Base-by-base conservation (phyloP, 768 basidiomycete genomes). In the Xerocomellus chrysenteron region DNA sequence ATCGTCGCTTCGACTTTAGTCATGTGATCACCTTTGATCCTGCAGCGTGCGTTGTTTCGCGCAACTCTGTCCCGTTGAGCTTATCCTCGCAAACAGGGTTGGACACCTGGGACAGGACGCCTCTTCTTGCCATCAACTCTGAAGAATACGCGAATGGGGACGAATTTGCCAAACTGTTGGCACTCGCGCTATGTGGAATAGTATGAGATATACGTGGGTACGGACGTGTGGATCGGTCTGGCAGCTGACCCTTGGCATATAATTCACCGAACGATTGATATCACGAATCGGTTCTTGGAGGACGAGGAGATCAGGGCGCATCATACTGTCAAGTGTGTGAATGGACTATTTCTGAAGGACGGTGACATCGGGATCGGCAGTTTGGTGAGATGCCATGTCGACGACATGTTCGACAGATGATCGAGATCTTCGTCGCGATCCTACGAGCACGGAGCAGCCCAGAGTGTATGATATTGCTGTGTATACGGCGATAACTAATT, bases 71-170 rank as follows among this genome's bases (percentile, higher is more conserved):
- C 10, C 61, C 64, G 35, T 62, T 63, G 26, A 35, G 58, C 42
- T 70, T 56, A 60, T 19, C 11, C 2, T 43, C 54, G 55, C 44
- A 4, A 24, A 50, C 32, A 70, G 74, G 71, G 10, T 51, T 71
- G 19, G 58, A 60, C 10, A 68, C 71, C 13, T 69, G 69, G 66
- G 58, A 47, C n/a, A 61, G 55, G 40, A 47, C 50, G 17, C 76
- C 75, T 1, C 60, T 75, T 11, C 68, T 78, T n/a, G 72, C 74
- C 12, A 66, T 79, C 65, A 76, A 77, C 57, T 75, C 75, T 3
- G 72, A 75, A 21, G 77, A 77, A 37, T 77, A 76, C 59, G 71
- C 73, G 2, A 61, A 67, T 9, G 75, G 74, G 60, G 55, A 56
- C 4, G 69, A 79, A 52, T 78, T 74, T 58, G 28, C 51, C 9